Conservation (phyloP, 768 basidiomycete genomes). For the Strobilomyces echinocephalus region DNA sequence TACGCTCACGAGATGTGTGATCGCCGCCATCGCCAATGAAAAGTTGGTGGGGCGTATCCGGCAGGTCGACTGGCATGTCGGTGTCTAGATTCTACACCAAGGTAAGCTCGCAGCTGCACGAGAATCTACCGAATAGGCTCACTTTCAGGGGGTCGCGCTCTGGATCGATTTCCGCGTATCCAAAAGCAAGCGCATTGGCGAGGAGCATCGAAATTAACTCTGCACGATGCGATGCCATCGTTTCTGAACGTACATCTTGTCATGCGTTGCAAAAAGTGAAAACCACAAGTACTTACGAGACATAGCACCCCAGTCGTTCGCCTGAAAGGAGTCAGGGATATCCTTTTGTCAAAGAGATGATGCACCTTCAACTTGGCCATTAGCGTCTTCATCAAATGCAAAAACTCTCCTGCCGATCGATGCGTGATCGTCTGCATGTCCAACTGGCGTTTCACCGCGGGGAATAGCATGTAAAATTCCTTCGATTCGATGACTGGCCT, state of each 20-base stretch:
- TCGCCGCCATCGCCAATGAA: constrained; percentile 24
- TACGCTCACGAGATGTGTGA: constrained; percentile 16
- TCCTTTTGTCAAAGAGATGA: not conserved
- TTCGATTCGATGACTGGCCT: constrained; percentile 57
- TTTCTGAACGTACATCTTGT: constrained; percentile 33
- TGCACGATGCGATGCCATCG: constrained; percentile 45
- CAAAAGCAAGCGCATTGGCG: constrained; percentile 44
- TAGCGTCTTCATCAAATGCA: constrained; percentile 53
- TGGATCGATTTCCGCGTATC: constrained; percentile 42
- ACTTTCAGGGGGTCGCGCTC: constrained; percentile 51
- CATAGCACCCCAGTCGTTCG: constrained; percentile 61
- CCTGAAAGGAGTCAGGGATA: constrained; percentile 19
- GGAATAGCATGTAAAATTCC: constrained; percentile 56
- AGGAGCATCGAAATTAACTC: constrained; percentile 40
- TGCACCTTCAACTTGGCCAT: constrained; percentile 67
- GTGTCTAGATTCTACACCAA: constrained; percentile 48
- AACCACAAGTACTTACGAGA: constrained; percentile 41
- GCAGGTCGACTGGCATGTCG: constrained; percentile 34
- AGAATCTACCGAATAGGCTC: not conserved
- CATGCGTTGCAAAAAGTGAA: not conserved
- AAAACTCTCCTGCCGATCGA: constrained; percentile 47
- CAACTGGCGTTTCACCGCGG: constrained; percentile 40
- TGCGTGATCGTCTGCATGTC: constrained; percentile 49
- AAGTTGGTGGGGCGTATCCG: constrained; percentile 37
- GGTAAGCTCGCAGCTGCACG: not conserved